A percentile compares a stretch with the other conserved stretches of the same genome.
Conservation (phyloP, 2,329 filamentous ascomycete genomes). For the Tolypocladium cylindrosporum region DNA sequence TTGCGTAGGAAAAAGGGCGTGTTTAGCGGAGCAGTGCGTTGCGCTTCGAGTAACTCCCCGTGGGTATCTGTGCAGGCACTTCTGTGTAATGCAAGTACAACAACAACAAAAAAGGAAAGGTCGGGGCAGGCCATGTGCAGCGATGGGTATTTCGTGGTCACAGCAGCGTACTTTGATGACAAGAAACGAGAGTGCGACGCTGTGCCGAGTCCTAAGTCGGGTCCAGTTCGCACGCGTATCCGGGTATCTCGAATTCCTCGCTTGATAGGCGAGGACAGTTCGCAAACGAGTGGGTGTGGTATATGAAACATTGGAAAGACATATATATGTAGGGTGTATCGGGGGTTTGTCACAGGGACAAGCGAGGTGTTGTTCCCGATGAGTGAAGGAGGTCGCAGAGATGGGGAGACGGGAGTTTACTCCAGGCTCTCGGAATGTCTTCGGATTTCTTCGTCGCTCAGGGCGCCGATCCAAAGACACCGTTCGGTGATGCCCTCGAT, state of each 20-base stretch:
- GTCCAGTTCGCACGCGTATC: neutral
- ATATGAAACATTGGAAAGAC: neutral
- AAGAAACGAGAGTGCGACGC: neutral
- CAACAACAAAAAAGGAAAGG: neutral
- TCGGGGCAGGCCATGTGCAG: neutral
- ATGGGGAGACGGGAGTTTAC: constrained; percentile 7
- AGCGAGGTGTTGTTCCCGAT: neutral
- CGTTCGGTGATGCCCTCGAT: constrained; percentile 69
- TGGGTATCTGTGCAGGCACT: neutral
- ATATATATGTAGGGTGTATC: neutral
- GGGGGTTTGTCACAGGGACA: neutral
- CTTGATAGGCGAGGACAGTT: neutral
- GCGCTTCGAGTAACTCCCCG: neutral
- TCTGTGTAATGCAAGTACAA: neutral
- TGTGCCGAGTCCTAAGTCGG: neutral
- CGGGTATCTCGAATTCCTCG: neutral
- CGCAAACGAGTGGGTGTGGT: neutral
- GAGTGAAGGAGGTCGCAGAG: neutral
- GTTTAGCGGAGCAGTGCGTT: neutral
- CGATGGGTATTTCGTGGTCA: neutral
- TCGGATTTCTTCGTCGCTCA: constrained; percentile 66
- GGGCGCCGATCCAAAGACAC: constrained; percentile 75
- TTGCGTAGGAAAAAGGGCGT: neutral
- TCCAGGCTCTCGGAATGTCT: constrained; percentile 40
- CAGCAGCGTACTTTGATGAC: neutral